phyloP scores from a whole-genome alignment of 1,139 yeast genomes.

The Magnusiomyces tetraspermus region DNA sequence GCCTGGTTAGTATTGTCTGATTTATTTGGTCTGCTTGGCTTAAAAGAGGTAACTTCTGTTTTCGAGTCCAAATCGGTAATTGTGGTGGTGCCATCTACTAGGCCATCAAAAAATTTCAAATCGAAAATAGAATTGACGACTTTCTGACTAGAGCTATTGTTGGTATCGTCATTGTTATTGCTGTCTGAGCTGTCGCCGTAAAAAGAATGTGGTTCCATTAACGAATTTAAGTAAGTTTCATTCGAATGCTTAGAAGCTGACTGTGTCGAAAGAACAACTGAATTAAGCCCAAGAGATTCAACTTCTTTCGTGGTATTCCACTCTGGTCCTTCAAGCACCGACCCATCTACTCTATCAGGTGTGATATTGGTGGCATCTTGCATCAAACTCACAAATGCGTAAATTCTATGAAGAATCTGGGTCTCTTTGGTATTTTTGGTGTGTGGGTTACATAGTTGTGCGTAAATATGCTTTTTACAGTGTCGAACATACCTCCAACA shows the following conservation, averaged over 20 bases:
- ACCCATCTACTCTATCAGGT: conserved; percentile 15
- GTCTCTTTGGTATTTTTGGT: conserved; percentile 65
- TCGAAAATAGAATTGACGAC: not conserved
- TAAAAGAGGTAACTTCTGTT: too few relatives aligned
- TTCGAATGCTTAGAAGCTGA: not conserved
- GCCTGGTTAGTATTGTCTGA: not conserved
- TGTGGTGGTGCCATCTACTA: too few relatives aligned
- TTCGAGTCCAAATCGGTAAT: too few relatives aligned
- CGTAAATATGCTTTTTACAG: conserved; percentile 60
- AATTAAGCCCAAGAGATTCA: conserved; percentile 10
- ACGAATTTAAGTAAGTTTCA: not conserved
- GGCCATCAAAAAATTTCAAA: not conserved
- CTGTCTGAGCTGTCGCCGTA: not conserved
- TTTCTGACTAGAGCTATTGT: not conserved
- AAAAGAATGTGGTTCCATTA: not conserved
- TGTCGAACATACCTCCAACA: conserved; percentile 66
- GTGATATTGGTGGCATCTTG: conserved; percentile 44
- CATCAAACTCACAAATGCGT: conserved; percentile 61
- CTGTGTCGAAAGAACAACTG: not conserved
- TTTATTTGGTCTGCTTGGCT: too few relatives aligned
- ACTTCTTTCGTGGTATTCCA: conserved; percentile 14
- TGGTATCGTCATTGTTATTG: too few relatives aligned
- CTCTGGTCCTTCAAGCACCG: conserved; percentile 12
- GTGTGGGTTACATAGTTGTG: conserved; percentile 48
- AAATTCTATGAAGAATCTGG: conserved; percentile 64